Base-by-base conservation (phyloP, 306 rosid species). In the Arachis stenosperma region DNA sequence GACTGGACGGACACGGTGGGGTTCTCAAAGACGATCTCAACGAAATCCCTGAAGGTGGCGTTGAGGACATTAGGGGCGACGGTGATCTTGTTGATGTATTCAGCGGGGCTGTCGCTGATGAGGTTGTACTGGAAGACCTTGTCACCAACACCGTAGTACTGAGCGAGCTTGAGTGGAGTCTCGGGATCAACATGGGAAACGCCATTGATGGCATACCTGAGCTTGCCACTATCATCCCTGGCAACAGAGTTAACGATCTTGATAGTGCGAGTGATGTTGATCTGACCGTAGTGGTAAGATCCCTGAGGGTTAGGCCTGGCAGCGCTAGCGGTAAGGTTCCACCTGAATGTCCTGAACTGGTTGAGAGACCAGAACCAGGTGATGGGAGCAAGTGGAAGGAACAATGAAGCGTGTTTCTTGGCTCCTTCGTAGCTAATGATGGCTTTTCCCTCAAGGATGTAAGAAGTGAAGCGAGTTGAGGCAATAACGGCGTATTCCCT, bases 21-120 rank as follows among this genome's bases (percentile, higher is more conserved):
- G 83, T 93, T 93, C 87, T 93, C 98, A 14, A 93, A 81, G 81
- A 93, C 78, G 82, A 93, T 70, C 80, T 93, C 97, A 6, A 93
- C 74, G 41, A 81, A 93, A 76, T 62, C 56, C 5, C 86, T 88
- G 68, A 80, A 88, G 0, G 85, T 73, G 15, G 71, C 66, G 43
- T 85, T 86, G 5, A 93, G 0, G 8, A 93, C 97, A 39, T 84
- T 87, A 3, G 97, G 27, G 27, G 27, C 27, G 27, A 22, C 27
- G 27, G 27, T 22, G 27, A 22, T 22, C 27, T 22, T 22, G 0
- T 2, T 39, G 15, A 65, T 0, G 46, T 10, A 7, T 48, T 62
- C 0, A 40, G 44, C 2, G 56, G 87, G 27, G 15, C 54, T 9
- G 40, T 88, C 92, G 8, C 74, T 5, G 52, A 88, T 91, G 46